These are phyloP conservation scores for Mycena chlorophos DNA, from an alignment of 768 basidiomycete genomes.

Conservation along the genomic window DNA sequence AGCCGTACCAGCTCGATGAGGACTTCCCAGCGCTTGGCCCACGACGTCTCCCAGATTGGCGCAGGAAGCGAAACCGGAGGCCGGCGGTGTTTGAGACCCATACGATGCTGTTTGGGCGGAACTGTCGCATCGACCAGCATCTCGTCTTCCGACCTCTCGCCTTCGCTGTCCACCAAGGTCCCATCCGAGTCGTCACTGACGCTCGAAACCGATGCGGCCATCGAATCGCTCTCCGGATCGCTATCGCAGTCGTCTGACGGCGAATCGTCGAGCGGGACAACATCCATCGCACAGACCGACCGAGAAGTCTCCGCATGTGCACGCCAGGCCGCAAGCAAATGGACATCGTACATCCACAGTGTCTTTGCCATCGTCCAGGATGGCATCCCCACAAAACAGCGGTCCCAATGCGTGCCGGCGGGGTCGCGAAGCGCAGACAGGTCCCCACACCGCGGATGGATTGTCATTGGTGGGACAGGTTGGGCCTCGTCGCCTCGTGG, in stretches of 20 bases:
- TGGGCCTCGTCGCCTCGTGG: constrained; percentile 16
- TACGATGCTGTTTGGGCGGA: constrained; percentile 4
- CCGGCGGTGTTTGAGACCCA: not conserved
- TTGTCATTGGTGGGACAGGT: constrained; percentile 36
- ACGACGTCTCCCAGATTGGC: constrained; percentile 44
- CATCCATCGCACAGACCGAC: too few relatives aligned
- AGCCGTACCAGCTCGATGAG: constrained; percentile 44
- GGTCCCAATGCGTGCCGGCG: constrained; percentile 56
- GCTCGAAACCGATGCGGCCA: constrained; percentile 32
- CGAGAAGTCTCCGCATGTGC: not conserved
- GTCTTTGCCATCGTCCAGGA: constrained; percentile 69
- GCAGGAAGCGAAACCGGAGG: not conserved
- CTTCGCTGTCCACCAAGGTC: constrained; percentile 57
- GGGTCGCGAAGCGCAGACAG: constrained; percentile 58
- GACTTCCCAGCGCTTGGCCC: constrained; percentile 58
- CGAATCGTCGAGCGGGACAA: not conserved
- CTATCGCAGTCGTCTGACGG: constrained; percentile 24
- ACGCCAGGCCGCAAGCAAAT: constrained; percentile 32
- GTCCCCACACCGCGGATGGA: constrained; percentile 67
- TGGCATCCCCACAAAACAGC: constrained; percentile 55
- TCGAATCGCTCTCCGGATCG: constrained; percentile 34
- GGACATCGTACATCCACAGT: constrained; percentile 63
- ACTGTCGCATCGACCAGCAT: constrained; percentile 18
- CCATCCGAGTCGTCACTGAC: constrained; percentile 54
- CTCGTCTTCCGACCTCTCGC: constrained; percentile 27